Conservation (phyloP, 352 stramenopile genomes). For the Globisporangium uncinulatum region DNA sequence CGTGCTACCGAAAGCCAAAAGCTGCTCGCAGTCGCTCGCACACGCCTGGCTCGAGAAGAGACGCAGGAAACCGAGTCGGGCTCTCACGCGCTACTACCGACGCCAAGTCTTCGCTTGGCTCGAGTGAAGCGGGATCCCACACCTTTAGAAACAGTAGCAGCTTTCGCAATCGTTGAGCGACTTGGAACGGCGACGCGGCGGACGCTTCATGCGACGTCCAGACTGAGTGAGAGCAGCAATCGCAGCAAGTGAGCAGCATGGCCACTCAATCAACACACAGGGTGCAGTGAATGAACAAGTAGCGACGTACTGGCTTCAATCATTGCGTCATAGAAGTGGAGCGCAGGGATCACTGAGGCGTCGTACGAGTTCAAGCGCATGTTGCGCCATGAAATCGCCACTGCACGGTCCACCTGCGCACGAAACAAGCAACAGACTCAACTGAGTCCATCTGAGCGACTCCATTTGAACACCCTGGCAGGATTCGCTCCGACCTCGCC, state of each 20-base stretch:
- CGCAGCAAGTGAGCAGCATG: background rate
- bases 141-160: conserved; percentile 49
- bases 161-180: conserved; percentile 42
- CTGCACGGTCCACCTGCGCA: conserved; percentile 30
- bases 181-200: conserved; percentile 23
- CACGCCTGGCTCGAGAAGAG: conserved; percentile 17
- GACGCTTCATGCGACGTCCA: conserved; percentile 14
- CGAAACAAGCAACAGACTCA: background rate
- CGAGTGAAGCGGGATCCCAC: conserved; percentile 37
- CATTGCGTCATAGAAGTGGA: conserved; percentile 44
- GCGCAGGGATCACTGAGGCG: conserved; percentile 30
- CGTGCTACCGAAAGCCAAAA: conserved; percentile 28
- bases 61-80: conserved; percentile 29
- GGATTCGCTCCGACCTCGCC: conserved; percentile 28
- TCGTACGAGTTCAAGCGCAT: conserved; percentile 30
- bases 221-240: conserved; percentile 19
- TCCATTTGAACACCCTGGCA: background rate
- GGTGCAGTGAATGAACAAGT: background rate
- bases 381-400: conserved; percentile 45
- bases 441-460: background rate
- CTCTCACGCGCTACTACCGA: conserved; percentile 26
- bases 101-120: conserved; percentile 12
- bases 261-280: background rate
- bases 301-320: conserved; percentile 19
- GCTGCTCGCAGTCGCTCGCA: conserved; percentile 19